Evolutionary conservation across 2,329 filamentous ascomycete species (phyloP), one percentile per base, ranked within the genome.

Genomic region (Ophiocordyceps polyrhachis-furcata): DNA sequence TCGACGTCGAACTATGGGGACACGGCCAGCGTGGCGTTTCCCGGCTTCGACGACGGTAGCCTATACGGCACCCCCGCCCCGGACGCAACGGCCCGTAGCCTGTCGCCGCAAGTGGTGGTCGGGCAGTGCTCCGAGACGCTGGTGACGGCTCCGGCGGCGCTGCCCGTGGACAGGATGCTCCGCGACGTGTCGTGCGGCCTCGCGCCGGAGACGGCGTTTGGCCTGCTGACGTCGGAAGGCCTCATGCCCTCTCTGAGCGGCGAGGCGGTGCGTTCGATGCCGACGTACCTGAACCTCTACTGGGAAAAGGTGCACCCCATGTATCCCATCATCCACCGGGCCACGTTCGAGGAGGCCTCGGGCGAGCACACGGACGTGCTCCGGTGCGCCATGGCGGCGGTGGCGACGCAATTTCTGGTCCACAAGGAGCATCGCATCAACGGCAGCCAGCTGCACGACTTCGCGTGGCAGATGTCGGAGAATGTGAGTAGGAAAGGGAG

Each of bases 331-430:
- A 61, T 74, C 23, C 71, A 76, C 55, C 63, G 62, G 46, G 55
- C 58, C 20, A 65, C 63, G 14, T 65, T 69, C 38, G 65, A 70
- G 46, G 59, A 57, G 23, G 56, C 57, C 17, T 48, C 53, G 6
- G 51, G 50, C 5, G 64, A 68, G 44, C 56, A 60, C 25, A 32
- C 56, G 7, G 65, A 70, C 44, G 57, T 69, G 40, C 58, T 75
- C 41, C 64, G 59, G 14, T 73, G 64, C 48, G 69, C 71, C 47
- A 74, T 76, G 71, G 72, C 71, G 20, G 71, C 72, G n/a, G 55
- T 75, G 28, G 72, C 68, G 41, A 68, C 70, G 20, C 71, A 75
- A 51, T 68, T 65, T 48, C 57, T 73, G 44, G 56, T 61, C 43
- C 58, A 62, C 52, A 63, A 62, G 54, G 68, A 71, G 43, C 66